Evolutionary conservation across 1,284 basidiomycete species (phyloP), one percentile per base, ranked within the genome.

Genomic region (Tremellales sp.): DNA sequence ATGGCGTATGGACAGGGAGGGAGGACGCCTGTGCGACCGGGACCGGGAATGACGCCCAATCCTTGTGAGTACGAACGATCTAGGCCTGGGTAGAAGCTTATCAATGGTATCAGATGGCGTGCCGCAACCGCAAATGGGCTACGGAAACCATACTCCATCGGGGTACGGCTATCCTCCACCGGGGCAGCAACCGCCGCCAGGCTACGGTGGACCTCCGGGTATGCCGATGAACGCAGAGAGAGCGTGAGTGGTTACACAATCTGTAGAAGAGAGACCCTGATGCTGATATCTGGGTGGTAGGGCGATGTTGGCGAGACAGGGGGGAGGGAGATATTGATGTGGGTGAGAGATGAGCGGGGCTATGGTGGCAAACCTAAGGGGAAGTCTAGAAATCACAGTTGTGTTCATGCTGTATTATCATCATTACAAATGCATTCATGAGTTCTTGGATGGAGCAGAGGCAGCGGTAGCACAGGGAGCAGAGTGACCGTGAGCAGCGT

Each of bases 201-300:
- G 34, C 21, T 39, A 40, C 14, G 44, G 47, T 5, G 45, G 40
- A 12, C 40, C 45, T 24, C 19, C 24, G 13, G 40, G 35, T 27
- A 35, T 31, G 22, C 60, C 62, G 5, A 64, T 67, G 51, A 67
- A 65, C 36, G 52, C 65, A 4, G 65, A 67, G 24, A 29, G 65
- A 57, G 65, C 65, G 61, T 64, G 48, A 60, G 61, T 64, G 19
- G 14, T 26, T 40, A 5, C 16, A 5, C 32, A 6, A 22, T 27
- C 36, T 34, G 9, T 31, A 28, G 6, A 13, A 21, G 14, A 3
- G 16, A 24, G 22, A 19, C 35, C 10, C 18, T 19, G 13, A 34
- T 21, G 41, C 45, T 48, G 45, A 53, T 40, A 18, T 1, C 9
- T 4, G 5, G 14, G 18, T 25, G 28, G 3, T 28, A 63, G 61